A percentile compares a stretch with the other conserved stretches of the same genome.
Conservation (phyloP, 2,329 filamentous ascomycete species). For the Colletotrichum liaoningense region DNA sequence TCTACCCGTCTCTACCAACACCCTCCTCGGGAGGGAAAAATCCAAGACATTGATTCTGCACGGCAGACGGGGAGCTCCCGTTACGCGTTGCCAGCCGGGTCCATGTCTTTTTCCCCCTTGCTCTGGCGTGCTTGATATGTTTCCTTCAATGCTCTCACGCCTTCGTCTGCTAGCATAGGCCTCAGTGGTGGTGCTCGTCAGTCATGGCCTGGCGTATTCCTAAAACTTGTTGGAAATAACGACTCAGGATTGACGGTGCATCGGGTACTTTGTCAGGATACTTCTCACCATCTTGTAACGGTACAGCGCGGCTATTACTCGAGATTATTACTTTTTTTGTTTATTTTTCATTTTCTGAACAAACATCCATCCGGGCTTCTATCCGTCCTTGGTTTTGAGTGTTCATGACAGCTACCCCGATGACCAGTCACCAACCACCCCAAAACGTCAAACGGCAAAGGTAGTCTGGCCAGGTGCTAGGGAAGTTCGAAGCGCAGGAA, state of each 20-base stretch:
- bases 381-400: slow-evolving; percentile 3
- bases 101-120: not conserved
- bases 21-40: not conserved
- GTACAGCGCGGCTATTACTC: not conserved
- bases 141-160: not conserved
- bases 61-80: not conserved
- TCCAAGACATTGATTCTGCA: slow-evolving; percentile 1
- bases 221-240: not conserved
- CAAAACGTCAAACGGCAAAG: not conserved
- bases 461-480: not conserved
- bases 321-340: not conserved
- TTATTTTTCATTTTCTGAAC: not conserved
- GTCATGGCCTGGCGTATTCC: slow-evolving; percentile 14
- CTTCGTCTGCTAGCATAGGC: not conserved
- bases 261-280: slow-evolving; percentile 13
- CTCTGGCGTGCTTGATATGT: not conserved
- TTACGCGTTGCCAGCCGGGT: slow-evolving; percentile 10
- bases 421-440: not conserved
- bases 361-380: slow-evolving; percentile 10
- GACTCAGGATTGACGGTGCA: slow-evolving; percentile 10
- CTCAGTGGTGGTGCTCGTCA: not conserved
- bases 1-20: slow-evolving; percentile 10
- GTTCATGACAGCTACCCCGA: not conserved
- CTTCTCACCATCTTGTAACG: slow-evolving; percentile 2
- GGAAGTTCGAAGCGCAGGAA: slow-evolving; percentile 10